phyloP scores from a whole-genome alignment of 139 green algal genomes.

The Volvox reticuliferus region DNA sequence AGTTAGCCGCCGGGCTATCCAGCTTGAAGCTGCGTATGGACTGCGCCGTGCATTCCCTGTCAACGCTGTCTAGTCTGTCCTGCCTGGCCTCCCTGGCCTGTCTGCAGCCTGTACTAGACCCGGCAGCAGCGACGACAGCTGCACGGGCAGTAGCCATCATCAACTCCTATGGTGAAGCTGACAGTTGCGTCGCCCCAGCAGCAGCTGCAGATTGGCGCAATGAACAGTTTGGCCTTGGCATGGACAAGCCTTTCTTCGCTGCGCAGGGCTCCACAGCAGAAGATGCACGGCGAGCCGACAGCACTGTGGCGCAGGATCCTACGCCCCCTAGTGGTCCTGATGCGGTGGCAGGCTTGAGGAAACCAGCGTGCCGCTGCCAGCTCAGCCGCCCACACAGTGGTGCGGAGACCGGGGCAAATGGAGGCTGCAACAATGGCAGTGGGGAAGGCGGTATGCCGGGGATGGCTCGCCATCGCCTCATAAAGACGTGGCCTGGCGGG shows the following conservation, averaged over 20 bases:
- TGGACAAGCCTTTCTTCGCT: not conserved
- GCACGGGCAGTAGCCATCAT: not conserved
- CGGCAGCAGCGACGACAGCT: not conserved
- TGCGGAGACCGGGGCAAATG: not conserved
- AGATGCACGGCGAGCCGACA: not conserved
- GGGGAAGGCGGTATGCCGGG: not conserved
- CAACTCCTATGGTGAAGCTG: not conserved
- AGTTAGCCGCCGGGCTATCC: not conserved
- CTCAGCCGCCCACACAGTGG: not conserved
- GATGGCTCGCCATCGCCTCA: not conserved
- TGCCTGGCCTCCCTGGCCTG: slow-evolving; percentile 1
- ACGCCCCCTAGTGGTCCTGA: too few species aligned
- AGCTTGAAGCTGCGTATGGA: not conserved
- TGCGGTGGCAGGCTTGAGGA: too few species aligned
- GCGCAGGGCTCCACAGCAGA: not conserved
- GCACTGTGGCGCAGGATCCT: too few species aligned
- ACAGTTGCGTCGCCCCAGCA: not conserved
- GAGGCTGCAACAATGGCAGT: not conserved
- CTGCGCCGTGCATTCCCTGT: not conserved
- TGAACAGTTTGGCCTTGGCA: not conserved
- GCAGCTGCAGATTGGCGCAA: not conserved
- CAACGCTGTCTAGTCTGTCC: not conserved
- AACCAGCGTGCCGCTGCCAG: too few species aligned
- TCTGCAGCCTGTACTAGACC: slow-evolving; percentile 22
- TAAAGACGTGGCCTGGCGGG: not conserved